Percentiles rank a stretch among this genome's conserved stretches.
phyloP scores from a whole-genome alignment of 1,284 basidiomycete genomes.

The Microbotryomycetes sp. region DNA sequence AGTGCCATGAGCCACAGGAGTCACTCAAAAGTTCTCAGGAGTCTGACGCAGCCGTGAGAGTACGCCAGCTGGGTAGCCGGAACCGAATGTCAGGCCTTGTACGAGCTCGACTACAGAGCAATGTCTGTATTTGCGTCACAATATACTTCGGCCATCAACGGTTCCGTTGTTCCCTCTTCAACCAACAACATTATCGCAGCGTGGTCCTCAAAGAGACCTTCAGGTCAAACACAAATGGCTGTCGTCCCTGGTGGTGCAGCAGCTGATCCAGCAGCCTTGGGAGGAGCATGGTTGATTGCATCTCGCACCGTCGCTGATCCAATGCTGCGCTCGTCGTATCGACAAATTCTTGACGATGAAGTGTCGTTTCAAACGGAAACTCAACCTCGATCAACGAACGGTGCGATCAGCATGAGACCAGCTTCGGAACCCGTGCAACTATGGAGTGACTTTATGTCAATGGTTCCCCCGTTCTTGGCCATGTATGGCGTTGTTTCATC shows the following conservation, averaged over 20 bases:
- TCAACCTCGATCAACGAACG: conserved; percentile 50
- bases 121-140: conserved; percentile 56
- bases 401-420: conserved; percentile 43
- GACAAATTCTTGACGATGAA: conserved; percentile 63
- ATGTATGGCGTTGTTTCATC: conserved; percentile 68
- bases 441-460: conserved; percentile 43
- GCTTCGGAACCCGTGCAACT: conserved; percentile 33
- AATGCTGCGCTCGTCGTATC: conserved; percentile 36
- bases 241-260: conserved; percentile 23
- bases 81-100: conserved; percentile 63
- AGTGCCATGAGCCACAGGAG: too few relatives aligned
- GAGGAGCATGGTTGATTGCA: conserved; percentile 26
- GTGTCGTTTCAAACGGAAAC: conserved; percentile 60
- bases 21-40: too few relatives aligned
- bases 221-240: conserved; percentile 13
- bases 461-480: conserved; percentile 87
- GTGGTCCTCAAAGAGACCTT: conserved; percentile 17
- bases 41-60: too few relatives aligned
- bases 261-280: conserved; percentile 29
- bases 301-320: background rate
- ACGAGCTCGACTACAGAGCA: conserved; percentile 59
- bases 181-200: conserved; percentile 17
- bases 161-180: conserved; percentile 3
- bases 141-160: conserved; percentile 8
- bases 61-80: conserved; percentile 68